Conservation (phyloP, 192 early-diverging fungal species). For the Mycoemilia scoparia region DNA sequence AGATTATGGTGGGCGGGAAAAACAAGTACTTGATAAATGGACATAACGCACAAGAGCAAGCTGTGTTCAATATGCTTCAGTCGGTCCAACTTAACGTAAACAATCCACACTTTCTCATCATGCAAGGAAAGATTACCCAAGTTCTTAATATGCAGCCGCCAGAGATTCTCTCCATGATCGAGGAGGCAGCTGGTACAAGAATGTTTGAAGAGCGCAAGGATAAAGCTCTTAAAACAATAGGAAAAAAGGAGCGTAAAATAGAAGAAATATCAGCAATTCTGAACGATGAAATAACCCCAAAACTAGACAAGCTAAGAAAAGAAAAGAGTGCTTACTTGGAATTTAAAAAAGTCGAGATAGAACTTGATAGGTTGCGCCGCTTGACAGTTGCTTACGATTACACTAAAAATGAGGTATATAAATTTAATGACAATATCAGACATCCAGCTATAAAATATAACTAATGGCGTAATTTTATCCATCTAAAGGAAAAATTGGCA, state of each 20-base stretch:
- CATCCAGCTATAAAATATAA: too few species aligned
- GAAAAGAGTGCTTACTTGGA: slow-evolving; percentile 81
- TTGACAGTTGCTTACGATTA: slow-evolving; percentile 76
- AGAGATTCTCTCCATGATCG: slow-evolving; percentile 94
- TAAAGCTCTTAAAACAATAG: slow-evolving; percentile 82
- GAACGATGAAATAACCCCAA: slow-evolving; percentile 77
- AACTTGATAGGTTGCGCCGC: slow-evolving; percentile 67
- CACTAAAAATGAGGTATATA: slow-evolving; percentile 33
- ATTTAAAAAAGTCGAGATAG: slow-evolving; percentile 79
- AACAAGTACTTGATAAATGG: slow-evolving; percentile 98
- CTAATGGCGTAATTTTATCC: too few species aligned
- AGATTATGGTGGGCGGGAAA: slow-evolving; percentile 62
- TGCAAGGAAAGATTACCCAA: slow-evolving; percentile 98
- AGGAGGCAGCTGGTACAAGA: slow-evolving; percentile 95
- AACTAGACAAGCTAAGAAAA: slow-evolving; percentile 71
- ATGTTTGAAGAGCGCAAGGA: slow-evolving; percentile 98
- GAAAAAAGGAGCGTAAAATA: slow-evolving; percentile 89
- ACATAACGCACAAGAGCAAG: slow-evolving; percentile 70
- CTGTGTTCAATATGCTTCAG: slow-evolving; percentile 82
- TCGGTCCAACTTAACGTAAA: slow-evolving; percentile 98
- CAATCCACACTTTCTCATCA: slow-evolving; percentile 98
- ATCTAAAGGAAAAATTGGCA: too few species aligned
- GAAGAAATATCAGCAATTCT: slow-evolving; percentile 75
- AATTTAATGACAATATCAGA: slow-evolving; percentile 7
- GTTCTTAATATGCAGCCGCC: slow-evolving; percentile 98